Evolutionary conservation across 2,329 filamentous ascomycete species (phyloP).

Genomic region (Fusarium anguioides): DNA sequence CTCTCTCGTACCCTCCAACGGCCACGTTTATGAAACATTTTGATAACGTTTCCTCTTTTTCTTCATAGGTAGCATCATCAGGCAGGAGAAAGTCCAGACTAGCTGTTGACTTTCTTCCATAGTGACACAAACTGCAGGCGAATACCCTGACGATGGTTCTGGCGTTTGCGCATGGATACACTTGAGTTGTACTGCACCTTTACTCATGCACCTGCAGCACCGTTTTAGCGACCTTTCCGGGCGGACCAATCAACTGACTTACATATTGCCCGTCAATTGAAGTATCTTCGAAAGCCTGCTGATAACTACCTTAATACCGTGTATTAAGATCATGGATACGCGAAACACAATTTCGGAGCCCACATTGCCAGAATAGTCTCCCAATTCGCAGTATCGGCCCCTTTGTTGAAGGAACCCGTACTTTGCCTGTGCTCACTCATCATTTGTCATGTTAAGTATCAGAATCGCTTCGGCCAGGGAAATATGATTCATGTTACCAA

Average conservation of each 20-base stretch:
- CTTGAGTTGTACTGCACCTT: slow-evolving; percentile 33
- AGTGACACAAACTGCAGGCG: slow-evolving; percentile 28
- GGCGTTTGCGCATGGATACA: slow-evolving; percentile 38
- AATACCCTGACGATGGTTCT: slow-evolving; percentile 29
- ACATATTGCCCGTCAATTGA: slow-evolving; percentile 12
- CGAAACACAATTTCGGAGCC: slow-evolving; percentile 47
- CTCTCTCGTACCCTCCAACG: slow-evolving; percentile 14
- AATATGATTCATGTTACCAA: slow-evolving; percentile 3
- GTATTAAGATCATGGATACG: slow-evolving; percentile 45
- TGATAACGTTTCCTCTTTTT: slow-evolving; percentile 10
- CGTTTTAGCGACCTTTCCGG: slow-evolving; percentile 43
- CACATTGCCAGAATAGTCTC: slow-evolving; percentile 37
- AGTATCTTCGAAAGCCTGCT: slow-evolving; percentile 36
- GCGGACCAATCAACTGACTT: slow-evolving; percentile 34
- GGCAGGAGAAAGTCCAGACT: slow-evolving; percentile 15
- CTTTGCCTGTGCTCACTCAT: slow-evolving; percentile 26
- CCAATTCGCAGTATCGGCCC: slow-evolving; percentile 38
- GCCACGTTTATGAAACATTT: slow-evolving; percentile 27
- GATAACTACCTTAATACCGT: slow-evolving; percentile 44
- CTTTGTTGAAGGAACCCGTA: slow-evolving; percentile 36
- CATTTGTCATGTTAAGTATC: slow-evolving; percentile 37
- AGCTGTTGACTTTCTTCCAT: slow-evolving; percentile 22
- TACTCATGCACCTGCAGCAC: slow-evolving; percentile 44
- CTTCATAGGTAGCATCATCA: not conserved
- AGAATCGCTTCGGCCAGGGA: slow-evolving; percentile 33